phyloP scores from a whole-genome alignment of 176 grass and related monocot species.

The Leersia perrieri region DNA sequence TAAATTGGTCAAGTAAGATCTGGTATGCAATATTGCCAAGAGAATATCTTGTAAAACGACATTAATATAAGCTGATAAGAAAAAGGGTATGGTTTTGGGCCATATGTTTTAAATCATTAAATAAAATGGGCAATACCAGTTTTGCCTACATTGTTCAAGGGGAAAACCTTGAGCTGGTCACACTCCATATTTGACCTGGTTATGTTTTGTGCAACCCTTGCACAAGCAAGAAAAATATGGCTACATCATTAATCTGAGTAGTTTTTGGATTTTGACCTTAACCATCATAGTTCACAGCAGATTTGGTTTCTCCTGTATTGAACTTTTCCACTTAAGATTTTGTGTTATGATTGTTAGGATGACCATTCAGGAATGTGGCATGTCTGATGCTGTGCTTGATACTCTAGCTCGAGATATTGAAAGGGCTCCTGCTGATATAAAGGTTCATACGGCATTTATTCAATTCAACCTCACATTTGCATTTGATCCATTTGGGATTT shows the following conservation, averaged over 20 bases:
- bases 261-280: conserved; percentile 3
- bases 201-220: background rate
- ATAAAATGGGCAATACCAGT: background rate
- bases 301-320: conserved; percentile 10
- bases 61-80: background rate
- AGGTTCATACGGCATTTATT: conserved; percentile 35
- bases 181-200: background rate
- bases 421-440: conserved; percentile 76
- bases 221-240: conserved; percentile 1
- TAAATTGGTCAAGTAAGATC: background rate
- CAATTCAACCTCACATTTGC: background rate
- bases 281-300: conserved; percentile 1
- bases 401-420: conserved; percentile 54
- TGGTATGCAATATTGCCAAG: background rate
- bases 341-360: conserved; percentile 46
- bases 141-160: background rate
- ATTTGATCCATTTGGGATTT: conserved; percentile 27
- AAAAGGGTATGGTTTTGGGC: background rate
- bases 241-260: background rate
- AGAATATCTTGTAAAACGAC: background rate
- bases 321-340: background rate
- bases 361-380: conserved; percentile 74
- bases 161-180: background rate
- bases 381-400: conserved; percentile 72
- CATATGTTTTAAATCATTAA: background rate